Base-by-base conservation (phyloP, 352 stramenopile genomes). In the Globisporangium viniferum region DNA sequence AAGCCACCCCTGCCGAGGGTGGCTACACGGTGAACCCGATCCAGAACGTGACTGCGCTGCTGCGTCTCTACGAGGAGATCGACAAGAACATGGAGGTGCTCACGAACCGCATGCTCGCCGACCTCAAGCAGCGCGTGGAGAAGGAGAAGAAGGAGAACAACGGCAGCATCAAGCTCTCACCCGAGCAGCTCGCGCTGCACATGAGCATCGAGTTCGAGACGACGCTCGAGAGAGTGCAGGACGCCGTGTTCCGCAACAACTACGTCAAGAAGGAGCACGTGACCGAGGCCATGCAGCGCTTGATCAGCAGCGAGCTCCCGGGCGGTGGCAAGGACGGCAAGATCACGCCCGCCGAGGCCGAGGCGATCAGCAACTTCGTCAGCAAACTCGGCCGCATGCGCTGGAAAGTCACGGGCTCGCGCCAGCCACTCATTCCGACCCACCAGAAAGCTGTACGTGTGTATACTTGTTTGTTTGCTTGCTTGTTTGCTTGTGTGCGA, bases 171-270 rank as follows among this genome's bases (percentile, higher is more conserved):
- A 73, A 73, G 61, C 57, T 90, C 10, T 82, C 83, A 10, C 75
- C 83, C 0, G 80, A 93, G 64, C 84, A 93, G 63, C 81, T 86
- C 44, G 87, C 87, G 58, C 77, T 94, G 3, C 76, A 91, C 48
- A 94, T 94, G 87, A 93, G 85, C 70, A 88, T 93, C 39, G 77
- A 78, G 35, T 94, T 94, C 60, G 87, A 94, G 71, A 80, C 77
- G 10, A 89, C 86, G 68, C 76, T 94, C 8, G 82, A 91, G 64
- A 88, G 86, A 67, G 87, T 94, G 46, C 87, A 94, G 68, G 85
- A 92, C 70, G 83, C 85, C 0, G 87, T 94, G 14, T 94, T 94
- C 62, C 82, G 85, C 49, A 93, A 94, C 72, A 86, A 94, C 67
- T 89, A 92, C 72, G 83, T 93, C 63, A 85, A 79, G 54, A 93